These are phyloP conservation scores for Fusarium zealandicum DNA, from an alignment of 2,329 filamentous ascomycete species.

Conservation along the genomic window DNA sequence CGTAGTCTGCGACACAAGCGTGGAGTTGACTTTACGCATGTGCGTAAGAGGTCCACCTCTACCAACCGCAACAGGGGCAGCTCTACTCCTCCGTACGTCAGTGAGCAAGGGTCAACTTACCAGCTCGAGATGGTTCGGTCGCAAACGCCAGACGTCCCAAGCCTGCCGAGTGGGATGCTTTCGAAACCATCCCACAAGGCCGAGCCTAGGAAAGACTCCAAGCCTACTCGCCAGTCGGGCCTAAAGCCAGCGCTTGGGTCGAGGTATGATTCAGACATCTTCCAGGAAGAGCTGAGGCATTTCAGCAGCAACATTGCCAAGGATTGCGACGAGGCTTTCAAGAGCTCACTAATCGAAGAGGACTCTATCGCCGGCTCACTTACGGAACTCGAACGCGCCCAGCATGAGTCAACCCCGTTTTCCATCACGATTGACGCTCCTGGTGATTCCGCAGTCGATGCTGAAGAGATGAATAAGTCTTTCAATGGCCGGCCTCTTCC, in stretches of 20 bases:
- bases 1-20: conserved; percentile 58
- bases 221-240: conserved; percentile 17
- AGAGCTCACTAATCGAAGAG: conserved; percentile 62
- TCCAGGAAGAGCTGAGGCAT: conserved; percentile 80
- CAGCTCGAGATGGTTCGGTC: conserved; percentile 37
- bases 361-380: conserved; percentile 47
- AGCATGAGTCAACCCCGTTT: conserved; percentile 51
- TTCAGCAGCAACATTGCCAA: conserved; percentile 86
- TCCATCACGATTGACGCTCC: conserved; percentile 51
- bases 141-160: conserved; percentile 43
- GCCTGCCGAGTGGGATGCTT: conserved; percentile 35
- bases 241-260: conserved; percentile 23
- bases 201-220: conserved; percentile 4
- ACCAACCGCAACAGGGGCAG: conserved; percentile 33
- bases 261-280: conserved; percentile 45
- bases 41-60: conserved; percentile 51
- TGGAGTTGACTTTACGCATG: conserved; percentile 62
- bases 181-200: conserved; percentile 35
- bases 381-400: conserved; percentile 43
- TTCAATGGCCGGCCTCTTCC: conserved; percentile 62
- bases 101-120: conserved; percentile 29
- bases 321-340: conserved; percentile 93
- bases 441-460: conserved; percentile 39
- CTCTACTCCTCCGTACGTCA: conserved; percentile 28
- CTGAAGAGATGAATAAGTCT: conserved; percentile 43